Evolutionary conservation across 2,329 filamentous ascomycete species (phyloP), one percentile per base, ranked within the genome.

Genomic region (Talaromyces amestolkiae): DNA sequence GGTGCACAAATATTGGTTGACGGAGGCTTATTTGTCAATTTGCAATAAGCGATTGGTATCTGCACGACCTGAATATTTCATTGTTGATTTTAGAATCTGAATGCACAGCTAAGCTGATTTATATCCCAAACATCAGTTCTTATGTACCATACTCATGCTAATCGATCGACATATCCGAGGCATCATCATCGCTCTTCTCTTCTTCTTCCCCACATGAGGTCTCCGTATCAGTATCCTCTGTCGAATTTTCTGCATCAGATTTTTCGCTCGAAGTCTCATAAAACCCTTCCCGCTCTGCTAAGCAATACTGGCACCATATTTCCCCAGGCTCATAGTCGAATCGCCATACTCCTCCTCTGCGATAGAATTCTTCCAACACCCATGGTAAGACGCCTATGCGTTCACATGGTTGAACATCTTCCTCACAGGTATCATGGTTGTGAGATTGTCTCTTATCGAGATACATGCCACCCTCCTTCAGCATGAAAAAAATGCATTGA

Each of bases 1-100:
- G 92, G 92, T 0, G 89, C 92, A 17, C 91, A 95, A 78, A 74
- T 97, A 70, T 77, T 97, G 68, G 93, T 97, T 15, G 93, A 97
- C 78, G 93, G 93, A 11, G 93, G 93, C 0, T 76, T 94, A 68
- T 97, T 95, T 82, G 93, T 96, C 17, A 96, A 96, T 78, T 80
- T 96, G 71, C 92, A 95, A 78, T 94, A 78, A 17, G 56, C 3
- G 13, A 43, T 45, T 43, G 39, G 4, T 22, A 9, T 37, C 49
- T 9, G 9, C 31, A 8, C 15, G 7, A 9, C 4, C 49, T 33
- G 15, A 2, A 13, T 33, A n/a, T 35, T 19, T 54, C 27, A 6
- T 8, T 53, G 2, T 51, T 54, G 19, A 27, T 39, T 37, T 31
- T 7, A 56, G 31, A 37, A 22, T 37, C n/a, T 7, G 15, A 27